Evolutionary conservation across 2,329 filamentous ascomycete genomes (phyloP).

Genomic region (Didymella pomorum): DNA sequence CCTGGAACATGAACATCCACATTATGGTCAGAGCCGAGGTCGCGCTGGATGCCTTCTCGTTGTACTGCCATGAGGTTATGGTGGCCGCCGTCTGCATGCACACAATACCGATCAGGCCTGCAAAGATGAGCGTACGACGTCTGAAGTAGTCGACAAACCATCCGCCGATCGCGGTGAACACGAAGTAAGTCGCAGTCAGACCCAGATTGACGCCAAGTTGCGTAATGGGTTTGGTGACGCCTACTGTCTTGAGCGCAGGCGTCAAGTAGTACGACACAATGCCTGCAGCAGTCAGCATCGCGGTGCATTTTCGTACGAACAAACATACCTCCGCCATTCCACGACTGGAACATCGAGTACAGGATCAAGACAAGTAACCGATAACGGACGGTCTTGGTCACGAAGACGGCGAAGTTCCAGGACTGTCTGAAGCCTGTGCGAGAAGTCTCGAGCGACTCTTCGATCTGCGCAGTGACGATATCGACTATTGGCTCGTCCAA

Average conservation of each 20-base stretch:
- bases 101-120: slow-evolving; percentile 55
- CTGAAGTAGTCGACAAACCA: slow-evolving; percentile 55
- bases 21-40: slow-evolving; percentile 55
- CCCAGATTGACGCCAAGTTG: slow-evolving; percentile 57
- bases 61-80: slow-evolving; percentile 59
- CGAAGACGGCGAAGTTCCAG: slow-evolving; percentile 59
- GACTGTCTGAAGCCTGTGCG: slow-evolving; percentile 49
- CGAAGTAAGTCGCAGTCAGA: slow-evolving; percentile 56
- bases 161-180: slow-evolving; percentile 55
- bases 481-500: slow-evolving; percentile 54
- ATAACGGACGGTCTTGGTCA: slow-evolving; percentile 55
- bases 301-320: not conserved
- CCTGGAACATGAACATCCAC: slow-evolving; percentile 60
- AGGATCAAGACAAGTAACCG: slow-evolving; percentile 55
- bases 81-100: slow-evolving; percentile 57
- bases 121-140: slow-evolving; percentile 57
- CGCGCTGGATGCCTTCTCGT: slow-evolving; percentile 35
- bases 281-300: not conserved
- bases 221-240: slow-evolving; percentile 49
- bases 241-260: slow-evolving; percentile 53
- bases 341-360: slow-evolving; percentile 59
- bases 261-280: slow-evolving; percentile 50
- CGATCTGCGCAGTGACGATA: slow-evolving; percentile 55
- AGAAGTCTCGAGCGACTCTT: slow-evolving; percentile 55
- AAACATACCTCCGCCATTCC: slow-evolving; percentile 53